Conservation (phyloP, 805 yeast species). For the Kuraishia molischiana region DNA sequence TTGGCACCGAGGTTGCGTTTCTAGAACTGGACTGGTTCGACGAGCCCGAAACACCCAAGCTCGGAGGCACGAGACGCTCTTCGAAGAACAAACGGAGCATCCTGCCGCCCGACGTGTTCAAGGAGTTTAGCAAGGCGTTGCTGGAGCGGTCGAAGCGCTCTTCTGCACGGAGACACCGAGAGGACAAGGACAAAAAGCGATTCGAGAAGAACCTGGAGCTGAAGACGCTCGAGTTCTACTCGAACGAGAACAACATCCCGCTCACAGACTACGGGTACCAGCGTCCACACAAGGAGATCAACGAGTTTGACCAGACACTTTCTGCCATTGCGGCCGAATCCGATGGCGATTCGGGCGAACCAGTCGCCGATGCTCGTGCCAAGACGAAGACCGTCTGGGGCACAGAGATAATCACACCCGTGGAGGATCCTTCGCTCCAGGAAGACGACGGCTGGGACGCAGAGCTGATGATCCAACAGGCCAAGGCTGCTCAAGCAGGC, state of each 20-base stretch:
- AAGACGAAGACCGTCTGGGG: constrained; percentile 66
- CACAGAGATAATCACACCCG: constrained; percentile 40
- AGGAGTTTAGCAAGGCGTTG: constrained; percentile 43
- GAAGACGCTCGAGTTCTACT: constrained; percentile 48
- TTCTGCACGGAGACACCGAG: constrained; percentile 38
- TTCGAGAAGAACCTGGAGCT: constrained; percentile 52
- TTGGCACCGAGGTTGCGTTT: constrained; percentile 76
- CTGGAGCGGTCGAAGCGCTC: constrained; percentile 44
- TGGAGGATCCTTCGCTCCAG: constrained; percentile 27
- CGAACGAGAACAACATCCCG: constrained; percentile 38
- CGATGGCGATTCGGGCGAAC: neutral
- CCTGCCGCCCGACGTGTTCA: constrained; percentile 32
- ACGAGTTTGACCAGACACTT: constrained; percentile 26
- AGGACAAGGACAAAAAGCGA: constrained; percentile 47
- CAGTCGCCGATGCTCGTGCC: constrained; percentile 1
- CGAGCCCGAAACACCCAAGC: neutral
- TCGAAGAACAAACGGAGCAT: constrained; percentile 9
- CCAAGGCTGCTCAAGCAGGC: constrained; percentile 25
- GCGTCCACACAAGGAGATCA: constrained; percentile 26
- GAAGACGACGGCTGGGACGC: constrained; percentile 29
- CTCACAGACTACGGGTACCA: constrained; percentile 28
- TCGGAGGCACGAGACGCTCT: constrained; percentile 9
- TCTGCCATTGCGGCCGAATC: constrained; percentile 4
- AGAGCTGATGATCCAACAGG: constrained; percentile 40
- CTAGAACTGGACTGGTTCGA: constrained; percentile 76